Evolutionary conservation across 352 stramenopile genomes (phyloP).

Genomic region (Phytophthora melonis): DNA sequence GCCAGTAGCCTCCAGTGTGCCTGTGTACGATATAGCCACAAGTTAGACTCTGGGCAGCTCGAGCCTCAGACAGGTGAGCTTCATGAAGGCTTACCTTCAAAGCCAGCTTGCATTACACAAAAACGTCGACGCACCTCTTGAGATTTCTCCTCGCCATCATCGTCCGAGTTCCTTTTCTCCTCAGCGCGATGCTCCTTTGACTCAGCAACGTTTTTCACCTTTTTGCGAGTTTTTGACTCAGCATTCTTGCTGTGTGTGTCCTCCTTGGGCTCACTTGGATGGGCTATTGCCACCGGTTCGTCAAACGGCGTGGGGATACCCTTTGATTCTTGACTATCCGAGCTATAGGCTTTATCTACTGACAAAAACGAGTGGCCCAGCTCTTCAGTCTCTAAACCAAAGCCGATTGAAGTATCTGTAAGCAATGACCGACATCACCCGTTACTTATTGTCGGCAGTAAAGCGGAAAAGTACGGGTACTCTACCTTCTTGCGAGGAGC

Average conservation of each 20-base stretch:
- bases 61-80: background rate
- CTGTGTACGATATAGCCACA: constrained; percentile 1
- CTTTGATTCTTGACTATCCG: constrained; percentile 29
- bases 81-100: constrained; percentile 26
- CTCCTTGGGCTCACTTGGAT: constrained; percentile 12
- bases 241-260: background rate
- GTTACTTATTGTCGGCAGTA: background rate
- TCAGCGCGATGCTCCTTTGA: background rate
- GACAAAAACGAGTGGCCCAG: constrained; percentile 23
- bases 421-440: background rate
- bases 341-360: constrained; percentile 5
- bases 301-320: constrained; percentile 10
- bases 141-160: constrained; percentile 18
- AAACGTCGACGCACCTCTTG: constrained; percentile 21
- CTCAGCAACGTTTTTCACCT: background rate
- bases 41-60: background rate
- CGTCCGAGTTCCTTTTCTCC: constrained; percentile 4
- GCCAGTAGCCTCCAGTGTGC: constrained; percentile 6
- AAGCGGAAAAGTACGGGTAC: background rate
- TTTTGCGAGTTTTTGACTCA: constrained; percentile 8
- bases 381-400: constrained; percentile 4
- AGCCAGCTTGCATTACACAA: constrained; percentile 26
- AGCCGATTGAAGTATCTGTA: constrained; percentile 1
- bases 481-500: constrained; percentile 14
- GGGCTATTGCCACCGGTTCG: constrained; percentile 1